Percentiles rank a stretch among this genome's conserved stretches.
Conservation (phyloP, 129 eudicot species). For the Deinandra increscens region DNA sequence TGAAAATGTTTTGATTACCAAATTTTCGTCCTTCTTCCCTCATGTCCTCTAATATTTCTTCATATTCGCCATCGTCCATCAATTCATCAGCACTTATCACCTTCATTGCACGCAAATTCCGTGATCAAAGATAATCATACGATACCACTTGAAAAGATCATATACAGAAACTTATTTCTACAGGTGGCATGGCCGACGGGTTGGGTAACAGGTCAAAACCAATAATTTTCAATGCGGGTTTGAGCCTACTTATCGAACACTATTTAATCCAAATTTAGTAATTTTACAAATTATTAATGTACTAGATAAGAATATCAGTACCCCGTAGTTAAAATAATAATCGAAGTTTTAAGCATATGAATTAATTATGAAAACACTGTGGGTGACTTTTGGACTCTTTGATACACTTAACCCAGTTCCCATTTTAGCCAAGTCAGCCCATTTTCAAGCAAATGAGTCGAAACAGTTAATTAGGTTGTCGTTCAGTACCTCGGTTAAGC, state of each 20-base stretch:
- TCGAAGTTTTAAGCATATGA: background rate
- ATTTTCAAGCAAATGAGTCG: background rate
- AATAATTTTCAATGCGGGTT: background rate
- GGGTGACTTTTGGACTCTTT: background rate
- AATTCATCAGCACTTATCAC: constrained; percentile 64
- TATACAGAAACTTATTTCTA: background rate
- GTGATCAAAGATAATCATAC: background rate
- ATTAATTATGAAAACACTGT: background rate
- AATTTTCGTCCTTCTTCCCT: constrained; percentile 80
- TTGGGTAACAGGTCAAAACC: background rate
- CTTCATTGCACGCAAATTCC: constrained; percentile 33
- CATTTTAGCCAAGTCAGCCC: background rate
- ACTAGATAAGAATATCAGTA: background rate
- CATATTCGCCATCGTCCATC: constrained; percentile 76
- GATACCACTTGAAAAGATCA: background rate
- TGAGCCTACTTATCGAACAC: background rate
- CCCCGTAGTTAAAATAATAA: background rate
- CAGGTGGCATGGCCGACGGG: background rate
- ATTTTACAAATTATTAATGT: background rate
- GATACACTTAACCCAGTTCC: background rate
- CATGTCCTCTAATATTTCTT: constrained; percentile 89
- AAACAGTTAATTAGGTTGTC: background rate
- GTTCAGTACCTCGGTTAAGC: constrained; percentile 67
- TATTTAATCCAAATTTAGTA: background rate
- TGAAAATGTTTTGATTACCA: constrained; percentile 41